These are phyloP conservation scores for Cryptococcus sp. DNA, from an alignment of 1,284 basidiomycete species.

Conservation along the genomic window DNA sequence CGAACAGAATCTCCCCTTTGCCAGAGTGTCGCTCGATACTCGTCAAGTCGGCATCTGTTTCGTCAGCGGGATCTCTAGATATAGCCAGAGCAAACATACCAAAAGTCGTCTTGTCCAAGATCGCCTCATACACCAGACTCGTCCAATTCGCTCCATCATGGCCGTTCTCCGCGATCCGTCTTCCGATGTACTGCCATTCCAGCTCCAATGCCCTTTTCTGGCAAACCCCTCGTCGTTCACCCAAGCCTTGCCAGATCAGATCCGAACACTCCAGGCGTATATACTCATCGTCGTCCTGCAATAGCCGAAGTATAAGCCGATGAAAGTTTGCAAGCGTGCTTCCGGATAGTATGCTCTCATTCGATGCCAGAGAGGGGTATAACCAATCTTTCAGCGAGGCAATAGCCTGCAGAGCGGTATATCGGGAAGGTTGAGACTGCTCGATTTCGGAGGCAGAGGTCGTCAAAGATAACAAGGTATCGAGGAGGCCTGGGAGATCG, in stretches of 20 bases:
- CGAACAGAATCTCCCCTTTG: constrained; percentile 32
- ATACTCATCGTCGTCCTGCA: constrained; percentile 43
- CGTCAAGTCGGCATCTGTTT: not conserved
- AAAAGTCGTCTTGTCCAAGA: not conserved
- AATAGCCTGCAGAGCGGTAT: constrained; percentile 2
- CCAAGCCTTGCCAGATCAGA: constrained; percentile 23
- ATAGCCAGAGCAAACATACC: not conserved
- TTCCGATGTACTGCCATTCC: constrained; percentile 30
- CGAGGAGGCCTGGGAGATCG: not conserved
- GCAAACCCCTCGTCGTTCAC: constrained; percentile 10
- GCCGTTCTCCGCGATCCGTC: not conserved
- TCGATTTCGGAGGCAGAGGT: constrained; percentile 4
- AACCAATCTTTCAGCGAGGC: not conserved
- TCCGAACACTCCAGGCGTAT: constrained; percentile 25
- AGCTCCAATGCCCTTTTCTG: constrained; percentile 23
- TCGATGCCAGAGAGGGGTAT: not conserved
- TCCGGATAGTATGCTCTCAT: not conserved
- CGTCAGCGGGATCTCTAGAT: not conserved
- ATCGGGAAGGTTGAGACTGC: not conserved
- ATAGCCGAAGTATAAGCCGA: constrained; percentile 22
- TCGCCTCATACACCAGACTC: constrained; percentile 13
- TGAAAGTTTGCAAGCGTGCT: constrained; percentile 10
- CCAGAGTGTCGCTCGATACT: not conserved
- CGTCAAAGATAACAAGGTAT: not conserved
- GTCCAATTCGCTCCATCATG: constrained; percentile 1